These are phyloP conservation scores for Penicillium sp. DNA, from an alignment of 2,329 filamentous ascomycete species.

Conservation along the genomic window DNA sequence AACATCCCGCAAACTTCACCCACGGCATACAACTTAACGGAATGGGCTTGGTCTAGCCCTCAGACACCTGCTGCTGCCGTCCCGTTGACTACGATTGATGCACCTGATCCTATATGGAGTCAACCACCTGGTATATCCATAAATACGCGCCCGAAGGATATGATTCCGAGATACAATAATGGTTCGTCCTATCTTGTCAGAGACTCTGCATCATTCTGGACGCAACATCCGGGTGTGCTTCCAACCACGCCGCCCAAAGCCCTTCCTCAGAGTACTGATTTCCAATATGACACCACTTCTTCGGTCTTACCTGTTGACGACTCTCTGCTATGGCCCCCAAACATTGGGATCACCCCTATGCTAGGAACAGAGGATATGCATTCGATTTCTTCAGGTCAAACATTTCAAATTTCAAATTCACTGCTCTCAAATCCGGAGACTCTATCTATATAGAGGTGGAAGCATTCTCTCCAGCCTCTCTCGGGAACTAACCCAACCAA, in stretches of 20 bases:
- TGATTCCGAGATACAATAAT: not conserved
- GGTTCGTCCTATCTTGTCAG: slow-evolving; percentile 1
- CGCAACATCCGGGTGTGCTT: not conserved
- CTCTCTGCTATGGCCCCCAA: not conserved
- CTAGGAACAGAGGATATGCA: not conserved
- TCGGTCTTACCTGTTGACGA: not conserved
- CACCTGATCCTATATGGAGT: slow-evolving; percentile 2
- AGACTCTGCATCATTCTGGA: slow-evolving; percentile 13
- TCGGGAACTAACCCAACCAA: not conserved
- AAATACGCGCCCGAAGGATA: slow-evolving; percentile 2
- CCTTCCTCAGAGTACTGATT: not conserved
- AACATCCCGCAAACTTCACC: not conserved
- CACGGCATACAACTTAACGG: not conserved
- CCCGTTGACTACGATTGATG: not conserved
- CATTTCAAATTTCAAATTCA: not conserved
- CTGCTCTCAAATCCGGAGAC: not conserved
- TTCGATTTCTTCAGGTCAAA: not conserved
- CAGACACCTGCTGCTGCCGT: not conserved
- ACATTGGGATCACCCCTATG: not conserved
- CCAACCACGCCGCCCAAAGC: not conserved
- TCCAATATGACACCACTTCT: not conserved
- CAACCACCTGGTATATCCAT: not conserved
- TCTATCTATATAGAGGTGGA: slow-evolving; percentile 1
- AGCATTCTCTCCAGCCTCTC: not conserved
- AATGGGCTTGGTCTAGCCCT: not conserved